phyloP scores from a whole-genome alignment of 2,329 filamentous ascomycete species.

The Penicillium sclerotiorum region DNA sequence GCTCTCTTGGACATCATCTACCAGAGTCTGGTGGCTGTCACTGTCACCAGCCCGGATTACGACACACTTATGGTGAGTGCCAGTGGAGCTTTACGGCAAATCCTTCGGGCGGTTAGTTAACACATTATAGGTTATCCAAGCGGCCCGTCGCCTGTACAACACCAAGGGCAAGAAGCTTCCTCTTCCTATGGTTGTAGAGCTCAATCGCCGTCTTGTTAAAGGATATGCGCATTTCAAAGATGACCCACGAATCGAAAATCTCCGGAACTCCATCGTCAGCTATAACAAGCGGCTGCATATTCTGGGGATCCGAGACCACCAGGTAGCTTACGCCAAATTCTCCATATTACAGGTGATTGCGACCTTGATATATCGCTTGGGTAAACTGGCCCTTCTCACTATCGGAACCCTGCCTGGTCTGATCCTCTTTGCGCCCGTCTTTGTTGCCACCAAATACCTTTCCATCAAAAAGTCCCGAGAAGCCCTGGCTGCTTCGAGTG shows the following conservation, averaged over 20 bases:
- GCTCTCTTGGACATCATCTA: slow-evolving; percentile 84
- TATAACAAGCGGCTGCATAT: slow-evolving; percentile 89
- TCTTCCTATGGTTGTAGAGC: slow-evolving; percentile 86
- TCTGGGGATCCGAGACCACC: slow-evolving; percentile 87
- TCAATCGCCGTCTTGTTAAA: slow-evolving; percentile 86
- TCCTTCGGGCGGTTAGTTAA: too few relatives aligned
- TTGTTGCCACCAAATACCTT: slow-evolving; percentile 80
- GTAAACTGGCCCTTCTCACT: slow-evolving; percentile 75
- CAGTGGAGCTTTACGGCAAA: too few relatives aligned
- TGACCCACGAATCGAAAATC: slow-evolving; percentile 75
- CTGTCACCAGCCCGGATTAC: slow-evolving; percentile 89
- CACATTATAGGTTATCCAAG: slow-evolving; percentile 72
- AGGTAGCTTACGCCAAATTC: slow-evolving; percentile 88
- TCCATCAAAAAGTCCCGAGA: slow-evolving; percentile 80
- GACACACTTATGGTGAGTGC: slow-evolving; percentile 82
- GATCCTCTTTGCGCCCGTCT: slow-evolving; percentile 84
- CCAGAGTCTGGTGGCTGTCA: slow-evolving; percentile 81
- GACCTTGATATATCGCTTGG: slow-evolving; percentile 76
- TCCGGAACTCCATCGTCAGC: slow-evolving; percentile 74
- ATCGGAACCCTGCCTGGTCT: slow-evolving; percentile 84
- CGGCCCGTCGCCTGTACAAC: slow-evolving; percentile 89
- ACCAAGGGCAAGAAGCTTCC: slow-evolving; percentile 92
- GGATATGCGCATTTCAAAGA: slow-evolving; percentile 93
- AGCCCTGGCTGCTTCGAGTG: slow-evolving; percentile 80
- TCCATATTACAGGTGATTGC: slow-evolving; percentile 74